Evolutionary conservation across 164 flowering plant genomes (phyloP).

Genomic region (Berberis thunbergii): DNA sequence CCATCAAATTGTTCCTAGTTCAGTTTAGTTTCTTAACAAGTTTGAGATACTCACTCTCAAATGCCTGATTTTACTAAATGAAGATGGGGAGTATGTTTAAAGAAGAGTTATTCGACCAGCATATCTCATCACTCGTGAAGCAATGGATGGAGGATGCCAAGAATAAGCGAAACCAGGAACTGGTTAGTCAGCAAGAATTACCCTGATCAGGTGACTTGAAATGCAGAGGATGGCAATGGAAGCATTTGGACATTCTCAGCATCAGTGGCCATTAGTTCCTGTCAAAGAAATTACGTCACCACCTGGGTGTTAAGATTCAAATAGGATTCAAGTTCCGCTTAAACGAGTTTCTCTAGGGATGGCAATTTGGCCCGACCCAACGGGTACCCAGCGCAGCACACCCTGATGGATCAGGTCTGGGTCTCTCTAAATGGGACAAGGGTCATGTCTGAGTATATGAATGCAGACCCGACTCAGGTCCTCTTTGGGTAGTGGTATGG

Average conservation of each 20-base stretch:
- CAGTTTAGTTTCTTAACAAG: neutral
- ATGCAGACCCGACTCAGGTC: too few species aligned
- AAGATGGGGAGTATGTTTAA: constrained; percentile 87
- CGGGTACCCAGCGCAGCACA: too few species aligned
- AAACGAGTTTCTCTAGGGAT: neutral
- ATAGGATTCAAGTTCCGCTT: constrained; percentile 1
- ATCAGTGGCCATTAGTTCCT: constrained; percentile 2
- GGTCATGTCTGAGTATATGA: too few species aligned
- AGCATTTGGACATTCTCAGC: neutral
- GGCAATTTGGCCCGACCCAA: too few species aligned
- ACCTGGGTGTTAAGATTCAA: constrained; percentile 6
- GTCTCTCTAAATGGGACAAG: too few species aligned
- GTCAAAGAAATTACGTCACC: constrained; percentile 7
- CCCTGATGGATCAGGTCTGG: too few species aligned
- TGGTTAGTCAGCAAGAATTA: constrained; percentile 1
- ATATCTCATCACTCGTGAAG: constrained; percentile 26
- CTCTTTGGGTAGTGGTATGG: too few species aligned
- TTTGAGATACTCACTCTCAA: constrained; percentile 5
- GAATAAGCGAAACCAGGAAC: neutral
- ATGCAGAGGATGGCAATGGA: constrained; percentile 16
- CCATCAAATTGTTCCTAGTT: neutral
- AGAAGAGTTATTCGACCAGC: constrained; percentile 58
- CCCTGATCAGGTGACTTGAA: constrained; percentile 3
- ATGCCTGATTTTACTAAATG: constrained; percentile 11
- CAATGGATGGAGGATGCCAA: constrained; percentile 13